Base-by-base conservation (phyloP, 2,329 filamentous ascomycete species). In the Pyrenophora graminea region DNA sequence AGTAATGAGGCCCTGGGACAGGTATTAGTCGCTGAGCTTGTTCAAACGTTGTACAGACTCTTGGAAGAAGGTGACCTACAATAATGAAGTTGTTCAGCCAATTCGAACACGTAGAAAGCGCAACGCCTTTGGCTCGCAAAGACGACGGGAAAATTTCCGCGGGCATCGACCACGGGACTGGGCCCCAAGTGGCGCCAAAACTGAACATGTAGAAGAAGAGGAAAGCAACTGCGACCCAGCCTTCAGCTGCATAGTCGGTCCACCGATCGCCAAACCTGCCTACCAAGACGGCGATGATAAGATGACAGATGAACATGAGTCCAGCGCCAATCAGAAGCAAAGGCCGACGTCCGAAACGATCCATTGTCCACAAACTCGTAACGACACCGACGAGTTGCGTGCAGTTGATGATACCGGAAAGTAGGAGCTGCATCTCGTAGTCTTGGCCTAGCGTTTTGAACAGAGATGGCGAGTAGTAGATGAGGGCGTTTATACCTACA, bases 21-120 rank as follows among this genome's bases (percentile, higher is more conserved):
- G 77, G 70, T 21, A 76, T 75, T 62, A 82, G 79, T 39, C 76
- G 75, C 19, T 13, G 6, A 2, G 19, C 6, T 41, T 12, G 33
- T 23, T n/a, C 10, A 15, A 10, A 3, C n/a, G 23, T n/a, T 21
- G 19, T 10, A 45, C 17, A 25, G 27, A 30, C 27, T 49, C 9
- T 34, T 3, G 21, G 32, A 27, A 13, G 34, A 12, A 25, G 25
- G 15, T 19, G 13, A 56, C 63, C 56, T 59, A 69, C 67, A 21
- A 86, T 82, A 43, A 85, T 80, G 56, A 87, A 86, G 66, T 87
- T 86, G 65, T 81, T 83, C 2, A 86, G 69, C 75, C 87, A 89
- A 70, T 85, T 86, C 5, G 80, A 80, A 51, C 80, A 83, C 0
- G 85, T 87, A 0, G 83, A 84, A 2, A 87, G 73, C 1, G 85